Base-by-base conservation (phyloP, 306 rosid genomes). In the Citrullus mucosospermus region DNA sequence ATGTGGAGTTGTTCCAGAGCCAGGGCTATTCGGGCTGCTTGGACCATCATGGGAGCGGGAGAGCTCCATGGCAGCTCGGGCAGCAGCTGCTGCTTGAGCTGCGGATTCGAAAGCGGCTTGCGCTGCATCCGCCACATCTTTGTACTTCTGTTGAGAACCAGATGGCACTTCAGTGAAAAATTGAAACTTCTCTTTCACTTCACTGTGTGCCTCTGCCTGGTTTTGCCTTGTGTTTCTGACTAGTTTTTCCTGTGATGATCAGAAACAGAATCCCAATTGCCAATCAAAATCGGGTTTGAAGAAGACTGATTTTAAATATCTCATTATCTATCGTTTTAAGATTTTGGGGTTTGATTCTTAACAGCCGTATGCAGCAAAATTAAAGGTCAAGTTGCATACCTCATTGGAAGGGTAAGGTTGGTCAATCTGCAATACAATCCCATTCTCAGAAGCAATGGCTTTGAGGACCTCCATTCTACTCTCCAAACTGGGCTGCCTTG, bases 91-190 rank as follows among this genome's bases (percentile, higher is more conserved):
- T 60, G 97, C 97, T 67, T 86, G 78, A 78, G 96, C 91, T 28
- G 97, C 98, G 10, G 97, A 93, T 79, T 92, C 93, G 50, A 92
- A 93, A 25, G 98, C 97, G 74, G 98, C 98, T 62, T 93, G 97
- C 55, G 98, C 98, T 80, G 98, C 98, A 79, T 84, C 93, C 41
- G 98, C 88, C 46, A 90, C 98, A 17, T 84, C 94, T 85, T 84
- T 93, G 81, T 90, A 93, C 81, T 85, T 85, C 75, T 51, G 81
- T 66, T 71, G 75, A 1, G 92, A 84, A 81, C 81, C 83, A 38
- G 89, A 82, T 16, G 83, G 77, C 72, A 78, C 82, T 39, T 82
- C 88, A 81, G 79, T 83, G 16, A 61, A 85, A 20, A 62, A 88
- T 9, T 39, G 69, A 62, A 60, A 50, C 30, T 76, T 75, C 41